Percentiles rank a stretch among this genome's conserved stretches.
phyloP scores from a whole-genome alignment of 768 basidiomycete genomes.

The Crepidotus variabilis region DNA sequence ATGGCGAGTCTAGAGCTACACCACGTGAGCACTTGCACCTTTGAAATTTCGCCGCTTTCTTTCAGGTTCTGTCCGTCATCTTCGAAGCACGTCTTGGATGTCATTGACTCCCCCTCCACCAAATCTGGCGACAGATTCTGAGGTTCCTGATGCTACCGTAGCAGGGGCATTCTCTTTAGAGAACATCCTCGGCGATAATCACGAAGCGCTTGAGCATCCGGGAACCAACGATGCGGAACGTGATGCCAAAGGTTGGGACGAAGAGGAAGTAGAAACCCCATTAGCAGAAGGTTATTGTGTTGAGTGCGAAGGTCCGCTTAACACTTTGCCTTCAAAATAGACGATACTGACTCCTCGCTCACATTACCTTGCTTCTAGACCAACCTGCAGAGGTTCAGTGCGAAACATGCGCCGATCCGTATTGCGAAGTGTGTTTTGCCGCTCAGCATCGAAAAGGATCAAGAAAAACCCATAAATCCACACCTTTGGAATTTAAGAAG shows the following conservation, averaged over 20 bases:
- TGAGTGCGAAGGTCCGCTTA: conserved; percentile 75
- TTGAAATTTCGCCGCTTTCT: neutral
- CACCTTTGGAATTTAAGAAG: conserved; percentile 34
- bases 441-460: conserved; percentile 82
- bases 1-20: neutral
- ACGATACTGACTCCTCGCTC: neutral
- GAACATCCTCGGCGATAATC: conserved; percentile 64
- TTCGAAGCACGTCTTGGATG: neutral
- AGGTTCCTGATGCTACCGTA: conserved; percentile 4
- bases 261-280: conserved; percentile 48
- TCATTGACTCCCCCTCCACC: conserved; percentile 10
- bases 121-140: conserved; percentile 10
- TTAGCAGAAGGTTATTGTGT: conserved; percentile 67
- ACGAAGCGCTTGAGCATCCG: conserved; percentile 60
- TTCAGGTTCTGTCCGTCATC: neutral
- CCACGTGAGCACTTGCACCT: neutral
- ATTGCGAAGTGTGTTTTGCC: conserved; percentile 84
- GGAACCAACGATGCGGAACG: conserved; percentile 24
- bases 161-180: conserved; percentile 53
- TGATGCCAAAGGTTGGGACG: conserved; percentile 58
- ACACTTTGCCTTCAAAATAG: neutral
- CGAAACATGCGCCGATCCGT: conserved; percentile 66
- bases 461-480: conserved; percentile 59
- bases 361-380: conserved; percentile 40
- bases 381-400: conserved; percentile 78